Evolutionary conservation across 1,284 basidiomycete genomes (phyloP).

Genomic region (Fomitopsis pinicola): DNA sequence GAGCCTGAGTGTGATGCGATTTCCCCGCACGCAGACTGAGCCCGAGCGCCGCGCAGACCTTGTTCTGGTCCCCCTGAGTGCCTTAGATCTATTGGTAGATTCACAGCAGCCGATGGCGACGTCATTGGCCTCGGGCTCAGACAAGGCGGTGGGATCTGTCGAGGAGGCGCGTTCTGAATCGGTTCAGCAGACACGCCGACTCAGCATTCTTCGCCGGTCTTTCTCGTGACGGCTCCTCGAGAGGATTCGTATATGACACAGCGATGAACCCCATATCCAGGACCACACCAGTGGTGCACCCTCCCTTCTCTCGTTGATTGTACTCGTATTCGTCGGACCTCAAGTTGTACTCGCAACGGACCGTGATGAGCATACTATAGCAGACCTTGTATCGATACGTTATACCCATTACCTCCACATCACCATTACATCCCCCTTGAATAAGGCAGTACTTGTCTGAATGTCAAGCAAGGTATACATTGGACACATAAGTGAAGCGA

Average conservation of each 20-base stretch:
- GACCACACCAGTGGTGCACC: no score
- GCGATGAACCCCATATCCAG: neutral
- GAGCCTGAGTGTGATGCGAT: neutral
- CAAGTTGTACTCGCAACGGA: neutral
- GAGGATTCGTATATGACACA: neutral
- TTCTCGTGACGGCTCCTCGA: neutral
- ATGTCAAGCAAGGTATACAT: no score
- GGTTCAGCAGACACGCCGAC: neutral
- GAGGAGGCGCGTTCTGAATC: neutral
- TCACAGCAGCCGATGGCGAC: neutral
- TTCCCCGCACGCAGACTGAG: neutral
- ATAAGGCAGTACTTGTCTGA: no score
- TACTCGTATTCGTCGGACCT: neutral
- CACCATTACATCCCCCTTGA: neutral
- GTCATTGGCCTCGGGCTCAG: neutral
- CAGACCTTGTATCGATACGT: neutral
- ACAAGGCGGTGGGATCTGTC: neutral
- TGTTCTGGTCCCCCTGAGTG: neutral
- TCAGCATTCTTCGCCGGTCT: neutral
- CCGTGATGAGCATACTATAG: neutral
- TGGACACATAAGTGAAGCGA: no score
- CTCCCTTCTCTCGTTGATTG: neutral
- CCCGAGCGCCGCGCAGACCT: constrained; percentile 2
- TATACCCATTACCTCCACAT: neutral
- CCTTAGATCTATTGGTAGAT: neutral